Percentiles rank a stretch among this genome's conserved stretches.
Evolutionary conservation across 805 yeast genomes (phyloP).

Genomic region (Danielia oregonensis): DNA sequence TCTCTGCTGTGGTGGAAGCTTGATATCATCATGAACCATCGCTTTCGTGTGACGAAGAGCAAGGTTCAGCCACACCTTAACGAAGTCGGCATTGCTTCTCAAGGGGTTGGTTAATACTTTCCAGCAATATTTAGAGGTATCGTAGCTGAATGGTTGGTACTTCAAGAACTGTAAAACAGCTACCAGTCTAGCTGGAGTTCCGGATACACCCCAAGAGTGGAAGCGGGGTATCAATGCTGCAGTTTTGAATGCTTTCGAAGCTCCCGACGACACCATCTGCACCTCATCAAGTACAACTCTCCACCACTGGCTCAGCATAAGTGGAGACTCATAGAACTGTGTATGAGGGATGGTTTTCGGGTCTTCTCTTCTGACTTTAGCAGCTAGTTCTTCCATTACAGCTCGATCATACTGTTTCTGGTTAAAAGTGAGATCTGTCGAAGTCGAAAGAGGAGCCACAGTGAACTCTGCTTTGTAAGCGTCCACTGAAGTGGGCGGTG

Average conservation of each 20-base stretch:
- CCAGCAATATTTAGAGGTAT: conserved; percentile 41
- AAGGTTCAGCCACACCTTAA: conserved; percentile 47
- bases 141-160: conserved; percentile 59
- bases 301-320: conserved; percentile 82
- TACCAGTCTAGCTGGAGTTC: conserved; percentile 80
- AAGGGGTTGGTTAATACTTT: conserved; percentile 16
- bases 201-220: conserved; percentile 97
- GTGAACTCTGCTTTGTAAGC: conserved; percentile 10
- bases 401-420: conserved; percentile 13
- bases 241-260: conserved; percentile 74
- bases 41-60: conserved; percentile 80
- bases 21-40: conserved; percentile 73
- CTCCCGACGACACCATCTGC: conserved; percentile 79
- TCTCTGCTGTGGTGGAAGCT: conserved; percentile 75
- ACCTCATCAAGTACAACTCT: conserved; percentile 90
- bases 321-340: conserved; percentile 63
- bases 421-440: conserved; percentile 7
- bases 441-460: not conserved
- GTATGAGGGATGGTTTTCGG: conserved; percentile 12
- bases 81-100: conserved; percentile 23
- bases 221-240: conserved; percentile 76
- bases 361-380: conserved; percentile 8
- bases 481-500: conserved; percentile 2
- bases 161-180: conserved; percentile 68
- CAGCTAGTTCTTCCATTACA: conserved; percentile 11